Percentiles rank a stretch among this genome's conserved stretches.
These are phyloP conservation scores for Delonix regia DNA, from an alignment of 306 rosid genomes.

Conservation along the genomic window DNA sequence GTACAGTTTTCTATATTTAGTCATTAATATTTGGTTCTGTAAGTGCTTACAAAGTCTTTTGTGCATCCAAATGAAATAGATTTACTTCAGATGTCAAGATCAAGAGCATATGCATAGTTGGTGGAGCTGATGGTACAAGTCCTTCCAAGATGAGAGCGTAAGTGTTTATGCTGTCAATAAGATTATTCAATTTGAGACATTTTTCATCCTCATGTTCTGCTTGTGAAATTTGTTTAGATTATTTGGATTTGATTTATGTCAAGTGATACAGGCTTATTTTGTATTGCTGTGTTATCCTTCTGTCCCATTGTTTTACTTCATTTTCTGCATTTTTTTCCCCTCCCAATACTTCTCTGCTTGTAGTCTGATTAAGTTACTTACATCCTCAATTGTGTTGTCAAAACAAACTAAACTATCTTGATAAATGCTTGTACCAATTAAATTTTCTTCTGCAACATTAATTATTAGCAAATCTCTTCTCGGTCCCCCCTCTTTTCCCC, in stretches of 20 bases:
- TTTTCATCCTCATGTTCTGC: not conserved
- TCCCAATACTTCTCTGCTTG: not conserved
- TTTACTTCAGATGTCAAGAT: conserved; percentile 97
- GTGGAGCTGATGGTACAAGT: conserved; percentile 85
- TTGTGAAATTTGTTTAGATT: not conserved
- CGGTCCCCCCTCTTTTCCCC: not conserved
- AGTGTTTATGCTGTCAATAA: conserved; percentile 41
- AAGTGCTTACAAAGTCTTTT: conserved; percentile 25
- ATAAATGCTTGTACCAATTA: conserved; percentile 8
- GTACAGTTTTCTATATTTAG: conserved; percentile 14
- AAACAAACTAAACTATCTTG: not conserved
- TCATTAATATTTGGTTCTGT: conserved; percentile 9
- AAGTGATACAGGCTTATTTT: not conserved
- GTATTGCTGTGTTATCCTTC: not conserved
- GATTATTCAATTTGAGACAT: conserved; percentile 27
- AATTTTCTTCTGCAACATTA: not conserved
- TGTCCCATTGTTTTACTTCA: conserved; percentile 1
- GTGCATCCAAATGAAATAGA: conserved; percentile 46
- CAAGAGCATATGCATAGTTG: conserved; percentile 86
- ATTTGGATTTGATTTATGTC: not conserved
- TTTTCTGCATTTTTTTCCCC: not conserved
- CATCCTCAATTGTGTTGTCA: not conserved
- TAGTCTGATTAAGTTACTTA: not conserved
- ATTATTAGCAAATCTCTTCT: not conserved
- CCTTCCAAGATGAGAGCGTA: conserved; percentile 97